phyloP scores from a whole-genome alignment of 192 early-diverging fungal genomes.

The Gorgonomyces haynaldii region DNA sequence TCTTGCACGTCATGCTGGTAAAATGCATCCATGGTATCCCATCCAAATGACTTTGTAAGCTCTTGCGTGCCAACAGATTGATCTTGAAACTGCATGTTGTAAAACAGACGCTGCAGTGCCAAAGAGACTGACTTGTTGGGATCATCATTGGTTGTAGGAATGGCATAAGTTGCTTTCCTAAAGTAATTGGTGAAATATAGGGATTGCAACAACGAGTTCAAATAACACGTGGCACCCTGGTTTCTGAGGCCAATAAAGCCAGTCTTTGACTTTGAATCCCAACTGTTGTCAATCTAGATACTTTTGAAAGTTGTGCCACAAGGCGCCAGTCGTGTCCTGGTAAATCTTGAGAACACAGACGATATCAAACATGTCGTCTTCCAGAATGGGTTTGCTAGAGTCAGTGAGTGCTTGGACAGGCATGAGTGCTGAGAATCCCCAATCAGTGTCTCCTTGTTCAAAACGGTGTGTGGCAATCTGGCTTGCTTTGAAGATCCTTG shows the following conservation, averaged over 20 bases:
- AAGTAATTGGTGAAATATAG: constrained; percentile 91
- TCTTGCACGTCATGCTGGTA: constrained; percentile 99
- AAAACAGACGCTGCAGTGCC: constrained; percentile 91
- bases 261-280: constrained; percentile 80
- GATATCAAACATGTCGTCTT: constrained; percentile 56
- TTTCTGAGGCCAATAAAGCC: constrained; percentile 92
- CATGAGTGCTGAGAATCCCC: constrained; percentile 85
- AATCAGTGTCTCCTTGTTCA: constrained; percentile 69
- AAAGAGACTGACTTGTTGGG: constrained; percentile 76
- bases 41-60: constrained; percentile 96
- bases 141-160: constrained; percentile 83
- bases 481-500: not conserved
- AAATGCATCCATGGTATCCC: constrained; percentile 90
- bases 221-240: constrained; percentile 97
- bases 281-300: constrained; percentile 42
- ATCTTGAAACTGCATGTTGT: constrained; percentile 65
- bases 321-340: constrained; percentile 77
- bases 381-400: constrained; percentile 45
- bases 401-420: constrained; percentile 35
- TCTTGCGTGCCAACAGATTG: constrained; percentile 80
- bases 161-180: constrained; percentile 82
- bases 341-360: constrained; percentile 63
- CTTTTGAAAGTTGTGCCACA: constrained; percentile 92
- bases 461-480: constrained; percentile 67
- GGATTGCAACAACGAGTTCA: constrained; percentile 96